These are phyloP conservation scores for Coccinonectria pachysandricola DNA, from an alignment of 2,329 filamentous ascomycete species.

Conservation along the genomic window DNA sequence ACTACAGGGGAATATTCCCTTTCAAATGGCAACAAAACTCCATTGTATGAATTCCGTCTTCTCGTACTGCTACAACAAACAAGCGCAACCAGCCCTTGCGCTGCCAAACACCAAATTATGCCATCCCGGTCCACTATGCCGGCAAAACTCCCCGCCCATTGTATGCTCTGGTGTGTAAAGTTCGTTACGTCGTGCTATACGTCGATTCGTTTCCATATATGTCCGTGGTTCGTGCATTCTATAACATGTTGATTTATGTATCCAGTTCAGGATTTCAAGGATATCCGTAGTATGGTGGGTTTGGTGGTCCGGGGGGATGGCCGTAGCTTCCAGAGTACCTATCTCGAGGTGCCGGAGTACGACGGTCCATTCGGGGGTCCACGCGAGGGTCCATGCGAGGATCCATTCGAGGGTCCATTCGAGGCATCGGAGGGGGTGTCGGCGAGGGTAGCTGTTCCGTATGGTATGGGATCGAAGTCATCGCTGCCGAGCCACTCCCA, in stretches of 20 bases:
- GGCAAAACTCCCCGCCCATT: constrained; percentile 16
- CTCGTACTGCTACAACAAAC: too few species aligned
- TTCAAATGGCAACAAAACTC: too few species aligned
- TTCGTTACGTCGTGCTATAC: constrained; percentile 18
- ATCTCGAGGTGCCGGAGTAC: constrained; percentile 18
- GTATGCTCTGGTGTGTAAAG: constrained; percentile 20
- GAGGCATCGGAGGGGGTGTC: constrained; percentile 17
- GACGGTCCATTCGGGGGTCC: constrained; percentile 14
- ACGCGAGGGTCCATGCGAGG: constrained; percentile 17
- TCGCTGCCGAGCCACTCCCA: constrained; percentile 18
- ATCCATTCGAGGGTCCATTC: too few species aligned
- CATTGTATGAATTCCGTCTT: too few species aligned
- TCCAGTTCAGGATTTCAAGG: too few species aligned
- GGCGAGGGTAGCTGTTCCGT: constrained; percentile 17
- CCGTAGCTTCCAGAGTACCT: constrained; percentile 13
- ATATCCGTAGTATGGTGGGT: constrained; percentile 10
- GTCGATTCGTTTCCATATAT: constrained; percentile 8
- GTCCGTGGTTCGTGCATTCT: too few species aligned
- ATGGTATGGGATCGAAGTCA: constrained; percentile 16
- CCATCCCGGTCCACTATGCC: constrained; percentile 14
- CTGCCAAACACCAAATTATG: constrained; percentile 15
- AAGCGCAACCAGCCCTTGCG: too few species aligned
- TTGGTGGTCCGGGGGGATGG: constrained; percentile 12
- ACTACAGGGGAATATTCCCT: too few species aligned
- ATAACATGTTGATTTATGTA: too few species aligned